phyloP scores from a whole-genome alignment of 1,284 basidiomycete genomes.

The Fomitopsis betulina region DNA sequence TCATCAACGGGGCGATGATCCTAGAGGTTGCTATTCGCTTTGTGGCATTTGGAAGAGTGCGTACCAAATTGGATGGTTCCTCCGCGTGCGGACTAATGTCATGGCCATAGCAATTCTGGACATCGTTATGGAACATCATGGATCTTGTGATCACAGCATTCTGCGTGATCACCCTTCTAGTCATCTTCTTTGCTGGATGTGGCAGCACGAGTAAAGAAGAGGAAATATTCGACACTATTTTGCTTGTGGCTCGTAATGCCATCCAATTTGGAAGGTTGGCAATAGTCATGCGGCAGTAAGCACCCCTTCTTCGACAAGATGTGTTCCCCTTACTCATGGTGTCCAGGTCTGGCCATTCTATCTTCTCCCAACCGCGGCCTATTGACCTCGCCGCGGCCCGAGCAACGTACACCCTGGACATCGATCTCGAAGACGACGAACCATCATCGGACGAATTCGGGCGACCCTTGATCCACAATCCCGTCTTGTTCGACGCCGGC shows the following conservation, averaged over 20 bases:
- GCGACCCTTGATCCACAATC: conserved; percentile 49
- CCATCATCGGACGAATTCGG: conserved; percentile 45
- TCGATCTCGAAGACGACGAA: conserved; percentile 70
- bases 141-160: conserved; percentile 84
- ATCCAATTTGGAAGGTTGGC: conserved; percentile 89
- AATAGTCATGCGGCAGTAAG: conserved; percentile 86
- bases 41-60: conserved; percentile 84
- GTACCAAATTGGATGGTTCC: conserved; percentile 22
- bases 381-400: conserved; percentile 82
- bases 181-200: conserved; percentile 81
- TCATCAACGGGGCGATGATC: conserved; percentile 92
- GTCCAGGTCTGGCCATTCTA: conserved; percentile 85
- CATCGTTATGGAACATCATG: conserved; percentile 84
- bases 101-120: conserved; percentile 84
- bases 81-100: neutral
- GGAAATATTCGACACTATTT: conserved; percentile 85
- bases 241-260: conserved; percentile 86
- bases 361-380: conserved; percentile 87
- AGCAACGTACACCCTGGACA: conserved; percentile 67
- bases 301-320: conserved; percentile 11
- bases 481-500: conserved; percentile 47
- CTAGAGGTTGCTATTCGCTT: conserved; percentile 85
- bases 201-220: conserved; percentile 79
- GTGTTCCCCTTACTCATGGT: neutral
- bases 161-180: conserved; percentile 81